Evolutionary conservation across 2,329 filamentous ascomycete species (phyloP), one percentile per base, ranked within the genome.

Genomic region (Phialemoniopsis sp.): DNA sequence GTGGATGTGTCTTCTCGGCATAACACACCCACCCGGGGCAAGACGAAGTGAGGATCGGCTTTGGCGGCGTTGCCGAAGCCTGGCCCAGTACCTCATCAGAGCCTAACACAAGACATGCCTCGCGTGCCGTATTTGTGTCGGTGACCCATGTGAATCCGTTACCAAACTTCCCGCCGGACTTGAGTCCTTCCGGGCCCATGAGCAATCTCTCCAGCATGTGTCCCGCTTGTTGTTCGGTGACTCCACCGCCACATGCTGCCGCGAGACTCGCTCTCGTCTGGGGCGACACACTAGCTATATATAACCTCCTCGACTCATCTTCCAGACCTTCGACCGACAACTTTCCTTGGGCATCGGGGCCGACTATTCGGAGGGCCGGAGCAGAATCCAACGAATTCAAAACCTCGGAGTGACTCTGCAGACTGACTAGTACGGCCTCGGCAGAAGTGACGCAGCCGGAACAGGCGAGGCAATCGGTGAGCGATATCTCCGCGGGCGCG

Each of bases 21-120:
- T 98, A 98, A 66, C 93, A 98, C 40, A 98, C 91, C 90, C 94
- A 98, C 8, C 93, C 93, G 1, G 93, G 93, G 60, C 93, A 98
- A 15, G 89, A 89, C 4, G 90, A 90, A 8, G 90, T 89, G 32
- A 98, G 73, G 21, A 91, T 80, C 0, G 88, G 45, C 17, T 43
- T 50, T 8, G 17, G 14, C 14, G 36, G 39, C 7, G 39, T n/a
- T 36, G 37, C 33, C 14, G 39, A 52, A 40, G 58, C 53, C 38
- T 59, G 61, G 33, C 63, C 60, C 15, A 80, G 64, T 8, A 86
- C 81, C 58, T 93, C 87, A 29, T 88, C 80, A 2, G 85, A 81
- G 18, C 84, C 83, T 13, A 90, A 73, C 7, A 91, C 85, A n/a
- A 97, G 74, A 52, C 85, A 87, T 12, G 85, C 85, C 51, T 94